phyloP scores from a whole-genome alignment of 495 filamentous ascomycete species.

The Podospora didyma region DNA sequence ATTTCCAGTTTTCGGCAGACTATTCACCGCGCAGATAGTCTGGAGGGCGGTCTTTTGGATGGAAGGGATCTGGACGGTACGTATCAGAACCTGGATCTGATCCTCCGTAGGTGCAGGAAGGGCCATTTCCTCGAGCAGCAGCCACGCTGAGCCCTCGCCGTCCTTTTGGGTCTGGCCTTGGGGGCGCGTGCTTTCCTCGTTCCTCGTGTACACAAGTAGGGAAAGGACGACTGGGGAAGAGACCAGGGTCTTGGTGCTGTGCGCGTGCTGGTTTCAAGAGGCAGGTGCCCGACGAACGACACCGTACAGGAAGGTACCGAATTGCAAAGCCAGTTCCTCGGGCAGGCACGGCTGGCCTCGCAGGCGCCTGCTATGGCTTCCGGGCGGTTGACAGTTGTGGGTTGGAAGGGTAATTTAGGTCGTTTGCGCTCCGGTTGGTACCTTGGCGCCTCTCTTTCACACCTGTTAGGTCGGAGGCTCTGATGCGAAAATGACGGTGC shows the following conservation, averaged over 20 bases:
- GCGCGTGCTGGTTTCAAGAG: too few relatives aligned
- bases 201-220: neutral
- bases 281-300: too few relatives aligned
- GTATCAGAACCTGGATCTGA: constrained; percentile 40
- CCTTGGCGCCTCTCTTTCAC: neutral
- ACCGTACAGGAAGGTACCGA: too few relatives aligned
- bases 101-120: constrained; percentile 1
- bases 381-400: too few relatives aligned
- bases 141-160: neutral
- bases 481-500: neutral
- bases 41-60: constrained; percentile 69
- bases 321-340: too few relatives aligned
- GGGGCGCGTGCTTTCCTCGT: neutral
- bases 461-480: neutral
- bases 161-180: neutral
- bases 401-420: too few relatives aligned
- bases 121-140: constrained; percentile 4
- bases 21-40: constrained; percentile 63
- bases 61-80: constrained; percentile 25
- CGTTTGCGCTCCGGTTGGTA: too few relatives aligned
- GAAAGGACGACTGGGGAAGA: too few relatives aligned
- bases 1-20: constrained; percentile 68
- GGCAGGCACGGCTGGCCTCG: too few relatives aligned
- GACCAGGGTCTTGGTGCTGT: too few relatives aligned
- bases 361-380: too few relatives aligned